Base-by-base conservation (phyloP, 179 eudicot genomes). In the Beta corolliflora region DNA sequence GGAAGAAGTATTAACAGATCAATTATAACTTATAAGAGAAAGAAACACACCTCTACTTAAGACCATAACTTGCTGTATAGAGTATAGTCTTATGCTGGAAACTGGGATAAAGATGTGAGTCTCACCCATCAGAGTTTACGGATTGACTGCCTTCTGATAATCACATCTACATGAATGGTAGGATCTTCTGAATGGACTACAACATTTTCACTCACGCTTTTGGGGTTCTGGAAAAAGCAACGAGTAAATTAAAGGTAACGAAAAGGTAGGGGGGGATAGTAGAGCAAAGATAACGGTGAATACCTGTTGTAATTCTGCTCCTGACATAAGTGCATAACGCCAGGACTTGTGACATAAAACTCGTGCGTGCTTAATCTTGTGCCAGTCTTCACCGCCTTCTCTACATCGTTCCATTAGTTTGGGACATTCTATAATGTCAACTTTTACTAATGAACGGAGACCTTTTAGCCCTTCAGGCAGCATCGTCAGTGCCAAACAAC, bases 361-460 rank as follows among this genome's bases (percentile, higher is more conserved):
- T 53, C 70, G 61, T 18, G 60, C 72, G 48, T 64, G 71, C 50
- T 23, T 50, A 7, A 77, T 77, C 60, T 64, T 77, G 55, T 63
- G 56, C 80, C 80, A 77, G 52, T 77, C 79, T 45, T 46, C 79
- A 36, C 79, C 79, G 9, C 53, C 54, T 23, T 50, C 60, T 60
- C 59, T 48, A 23, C 80, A 77, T 18, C 72, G 80, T 60, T 75
- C 13, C 68, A 50, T 65, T 52, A 77, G 36, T 3, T 8, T 19
- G 45, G 67, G 67, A 19, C 78, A 75, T n/a, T 75, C 78, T 36
- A 50, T 41, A 41, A 75, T 75, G 63, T 75, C 78, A 36, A 75
- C 53, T 60, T 65, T 77, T 15, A 77, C 71, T 19, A 65, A 21
- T 23, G 55, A 41, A 21, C 12, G 12, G 25, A 64, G 16, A 5